These are phyloP conservation scores for Pulveroboletus ravenelii DNA, from an alignment of 768 basidiomycete species.

Conservation along the genomic window DNA sequence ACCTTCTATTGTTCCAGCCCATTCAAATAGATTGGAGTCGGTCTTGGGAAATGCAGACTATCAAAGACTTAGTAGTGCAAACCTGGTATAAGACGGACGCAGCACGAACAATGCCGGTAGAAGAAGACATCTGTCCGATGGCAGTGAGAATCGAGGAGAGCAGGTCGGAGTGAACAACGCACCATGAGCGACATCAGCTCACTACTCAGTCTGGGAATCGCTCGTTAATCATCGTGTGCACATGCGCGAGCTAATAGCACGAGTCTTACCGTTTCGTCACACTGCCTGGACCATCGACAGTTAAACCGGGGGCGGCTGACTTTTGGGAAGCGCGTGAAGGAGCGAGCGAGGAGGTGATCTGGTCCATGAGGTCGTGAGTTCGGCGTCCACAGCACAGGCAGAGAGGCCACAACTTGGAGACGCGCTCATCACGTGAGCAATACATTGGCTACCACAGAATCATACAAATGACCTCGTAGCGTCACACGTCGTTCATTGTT, in stretches of 20 bases:
- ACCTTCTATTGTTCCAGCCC: slow-evolving; percentile 86
- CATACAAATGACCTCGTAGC: too few species aligned
- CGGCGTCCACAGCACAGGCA: slow-evolving; percentile 3
- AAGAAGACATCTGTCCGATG: slow-evolving; percentile 68
- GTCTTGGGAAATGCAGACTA: slow-evolving; percentile 89
- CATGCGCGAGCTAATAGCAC: background rate
- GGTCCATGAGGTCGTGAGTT: slow-evolving; percentile 52
- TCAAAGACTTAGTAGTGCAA: background rate
- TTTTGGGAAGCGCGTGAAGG: slow-evolving; percentile 58
- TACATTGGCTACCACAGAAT: too few species aligned
- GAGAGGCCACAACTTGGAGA: slow-evolving; percentile 7
- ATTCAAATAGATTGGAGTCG: slow-evolving; percentile 84
- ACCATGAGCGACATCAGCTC: slow-evolving; percentile 92
- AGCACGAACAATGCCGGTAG: slow-evolving; percentile 74
- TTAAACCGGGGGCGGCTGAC: slow-evolving; percentile 46
- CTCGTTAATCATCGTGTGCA: slow-evolving; percentile 4
- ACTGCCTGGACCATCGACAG: slow-evolving; percentile 62
- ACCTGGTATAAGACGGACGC: background rate
- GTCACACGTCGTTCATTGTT: too few species aligned
- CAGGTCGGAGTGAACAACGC: slow-evolving; percentile 26
- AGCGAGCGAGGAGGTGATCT: slow-evolving; percentile 59
- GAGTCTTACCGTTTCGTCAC: slow-evolving; percentile 73
- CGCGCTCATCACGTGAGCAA: slow-evolving; percentile 31
- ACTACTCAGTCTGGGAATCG: slow-evolving; percentile 54
- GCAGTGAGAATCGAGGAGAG: slow-evolving; percentile 3